Evolutionary conservation across 306 rosid genomes (phyloP).

Genomic region (Rubus idaeus): DNA sequence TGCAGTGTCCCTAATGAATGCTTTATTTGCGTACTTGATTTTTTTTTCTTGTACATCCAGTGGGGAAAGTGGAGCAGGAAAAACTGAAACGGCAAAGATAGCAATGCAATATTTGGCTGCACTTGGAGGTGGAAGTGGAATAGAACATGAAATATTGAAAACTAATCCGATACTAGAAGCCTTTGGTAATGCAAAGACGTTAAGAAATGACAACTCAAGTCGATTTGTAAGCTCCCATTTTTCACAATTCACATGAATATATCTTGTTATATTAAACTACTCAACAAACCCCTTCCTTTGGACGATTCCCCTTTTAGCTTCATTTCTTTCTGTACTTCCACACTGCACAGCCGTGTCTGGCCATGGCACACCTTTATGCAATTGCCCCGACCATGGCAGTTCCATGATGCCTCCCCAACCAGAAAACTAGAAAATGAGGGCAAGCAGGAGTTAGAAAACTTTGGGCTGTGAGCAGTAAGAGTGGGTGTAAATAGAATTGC

Average conservation of each 20-base stretch:
- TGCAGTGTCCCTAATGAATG: neutral
- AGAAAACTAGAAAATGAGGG: neutral
- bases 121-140: slow-evolving; percentile 99
- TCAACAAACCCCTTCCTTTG: neutral
- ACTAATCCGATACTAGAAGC: slow-evolving; percentile 98
- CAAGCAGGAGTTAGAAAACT: neutral
- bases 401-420: too few species aligned
- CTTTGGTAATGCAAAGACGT: slow-evolving; percentile 95
- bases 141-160: slow-evolving; percentile 91
- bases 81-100: slow-evolving; percentile 97
- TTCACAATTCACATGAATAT: slow-evolving; percentile 9
- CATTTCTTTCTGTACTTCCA: neutral
- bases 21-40: neutral
- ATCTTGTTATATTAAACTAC: neutral
- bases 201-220: slow-evolving; percentile 99
- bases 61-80: slow-evolving; percentile 99
- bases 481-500: neutral
- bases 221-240: slow-evolving; percentile 80
- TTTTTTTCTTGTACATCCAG: slow-evolving; percentile 36
- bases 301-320: neutral
- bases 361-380: too few species aligned
- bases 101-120: slow-evolving; percentile 98
- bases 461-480: neutral
- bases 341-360: too few species aligned
- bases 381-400: too few species aligned